Evolutionary conservation across 164 flowering plant species (phyloP), one percentile per base, ranked within the genome.

Genomic region (Stephania cephalantha): DNA sequence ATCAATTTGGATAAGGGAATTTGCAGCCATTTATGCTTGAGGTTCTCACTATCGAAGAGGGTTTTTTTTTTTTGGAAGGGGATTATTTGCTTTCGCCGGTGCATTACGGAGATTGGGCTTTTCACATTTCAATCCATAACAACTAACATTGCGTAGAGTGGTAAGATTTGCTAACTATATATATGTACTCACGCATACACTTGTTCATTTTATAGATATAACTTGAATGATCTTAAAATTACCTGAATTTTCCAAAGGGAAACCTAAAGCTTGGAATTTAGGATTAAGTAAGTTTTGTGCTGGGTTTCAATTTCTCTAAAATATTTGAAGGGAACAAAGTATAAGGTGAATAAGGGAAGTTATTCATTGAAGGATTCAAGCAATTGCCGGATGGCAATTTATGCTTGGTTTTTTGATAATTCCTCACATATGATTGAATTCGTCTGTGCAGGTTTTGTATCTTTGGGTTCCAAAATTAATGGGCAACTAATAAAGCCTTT

Each of bases 371-470:
- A 68, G n/a, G 70, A 68, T 68, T 68, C 68, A 30, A 68, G 70
- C 42, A 68, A 5, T 35, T 68, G 17, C 25, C 30, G 42, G 69
- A 15, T 25, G 69, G 12, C 66, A 9, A 66, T 29, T 66, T 25
- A 30, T 66, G 30, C 69, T 30, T 66, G 44, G 69, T 66, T 29
- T 30, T 66, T 25, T 11, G 7, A 30, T n/a, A 25, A 66, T 35
- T 66, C 69, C 69, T 66, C 42, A 66, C 44, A 25, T 66, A 29
- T 66, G 69, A 66, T 30, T 66, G 69, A 10, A 30, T 66, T 66
- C 42, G 69, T 66, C 69, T 30, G 44, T 66, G 69, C 69, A 66
- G 69, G 69, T 61, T 61, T 61, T 61, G n/a, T 15, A 61, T n/a
- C 66, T 61, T 25, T n/a, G 66, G 9, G 66, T 61, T 22, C 66